Evolutionary conservation across 1,284 basidiomycete species (phyloP).

Genomic region (Puccinia novopanici): DNA sequence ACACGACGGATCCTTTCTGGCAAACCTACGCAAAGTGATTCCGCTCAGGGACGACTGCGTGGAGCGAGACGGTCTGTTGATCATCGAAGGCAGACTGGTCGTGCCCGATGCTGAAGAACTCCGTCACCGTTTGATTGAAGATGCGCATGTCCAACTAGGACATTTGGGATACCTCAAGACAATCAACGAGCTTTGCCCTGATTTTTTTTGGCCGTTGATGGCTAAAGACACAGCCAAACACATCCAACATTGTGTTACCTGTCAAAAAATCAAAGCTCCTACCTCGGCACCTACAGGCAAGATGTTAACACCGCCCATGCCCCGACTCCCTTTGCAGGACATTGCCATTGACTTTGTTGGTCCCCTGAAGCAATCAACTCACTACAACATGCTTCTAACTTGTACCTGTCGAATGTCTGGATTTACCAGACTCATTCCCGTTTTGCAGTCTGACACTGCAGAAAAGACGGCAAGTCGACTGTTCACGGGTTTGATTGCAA

Average conservation of each 20-base stretch:
- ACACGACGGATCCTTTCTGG: conserved; percentile 59
- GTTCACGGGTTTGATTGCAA: no score
- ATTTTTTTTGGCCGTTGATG: conserved; percentile 63
- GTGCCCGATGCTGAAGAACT: conserved; percentile 56
- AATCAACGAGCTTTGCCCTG: conserved; percentile 56
- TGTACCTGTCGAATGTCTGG: no score
- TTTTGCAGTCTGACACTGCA: no score
- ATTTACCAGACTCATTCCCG: no score
- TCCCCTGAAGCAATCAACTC: no score
- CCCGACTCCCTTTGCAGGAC: conserved; percentile 19
- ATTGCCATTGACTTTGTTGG: conserved; percentile 35
- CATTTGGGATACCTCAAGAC: conserved; percentile 61
- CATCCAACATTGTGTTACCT: conserved; percentile 32
- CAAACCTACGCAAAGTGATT: conserved; percentile 49
- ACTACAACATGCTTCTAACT: no score
- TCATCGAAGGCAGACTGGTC: conserved; percentile 56
- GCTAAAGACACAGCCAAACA: background rate
- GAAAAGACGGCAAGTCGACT: no score
- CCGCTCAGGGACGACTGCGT: background rate
- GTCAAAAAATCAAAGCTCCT: conserved; percentile 50
- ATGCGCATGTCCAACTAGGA: conserved; percentile 59
- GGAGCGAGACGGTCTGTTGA: conserved; percentile 56
- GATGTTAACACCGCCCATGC: conserved; percentile 42
- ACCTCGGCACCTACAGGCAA: conserved; percentile 25
- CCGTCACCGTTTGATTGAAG: conserved; percentile 54